Evolutionary conservation across 495 filamentous ascomycete genomes (phyloP).

Genomic region (Tuber indicum): DNA sequence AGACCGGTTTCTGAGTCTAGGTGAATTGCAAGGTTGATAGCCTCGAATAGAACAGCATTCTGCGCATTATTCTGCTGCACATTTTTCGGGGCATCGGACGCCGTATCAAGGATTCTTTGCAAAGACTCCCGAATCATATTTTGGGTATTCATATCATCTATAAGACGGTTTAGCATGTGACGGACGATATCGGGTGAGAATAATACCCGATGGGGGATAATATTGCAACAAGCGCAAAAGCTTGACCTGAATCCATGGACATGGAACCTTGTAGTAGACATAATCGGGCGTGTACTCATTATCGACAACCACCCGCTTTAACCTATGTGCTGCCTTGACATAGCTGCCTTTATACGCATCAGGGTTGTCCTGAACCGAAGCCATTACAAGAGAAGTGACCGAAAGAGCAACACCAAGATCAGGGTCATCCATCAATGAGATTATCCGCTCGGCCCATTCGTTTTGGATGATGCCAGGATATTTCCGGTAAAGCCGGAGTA

Average conservation of each 20-base stretch:
- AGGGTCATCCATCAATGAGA: constrained; percentile 94
- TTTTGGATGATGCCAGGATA: constrained; percentile 85
- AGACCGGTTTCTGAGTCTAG: constrained; percentile 93
- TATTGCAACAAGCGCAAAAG: constrained; percentile 86
- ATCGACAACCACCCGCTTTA: constrained; percentile 86
- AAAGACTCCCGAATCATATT: constrained; percentile 88
- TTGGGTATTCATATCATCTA: constrained; percentile 86
- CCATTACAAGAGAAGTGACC: constrained; percentile 94
- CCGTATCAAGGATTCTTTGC: constrained; percentile 79
- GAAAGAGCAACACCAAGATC: constrained; percentile 94
- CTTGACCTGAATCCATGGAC: constrained; percentile 98
- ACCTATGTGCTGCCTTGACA: constrained; percentile 77
- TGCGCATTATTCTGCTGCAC: constrained; percentile 99
- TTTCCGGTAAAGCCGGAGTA: constrained; percentile 94
- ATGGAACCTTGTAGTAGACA: constrained; percentile 97
- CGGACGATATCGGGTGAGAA: neutral
- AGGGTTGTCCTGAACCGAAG: constrained; percentile 82
- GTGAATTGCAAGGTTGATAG: constrained; percentile 97
- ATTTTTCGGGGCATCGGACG: constrained; percentile 92
- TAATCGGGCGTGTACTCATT: constrained; percentile 83
- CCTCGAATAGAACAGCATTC: constrained; percentile 96
- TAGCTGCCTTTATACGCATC: constrained; percentile 93
- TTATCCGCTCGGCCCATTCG: constrained; percentile 96
- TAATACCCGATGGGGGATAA: constrained; percentile 82
- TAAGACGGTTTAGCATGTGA: constrained; percentile 20